A percentile compares a stretch with the other conserved stretches of the same genome.
phyloP scores from a whole-genome alignment of 768 basidiomycete species.

The Filobasidium floriforme region DNA sequence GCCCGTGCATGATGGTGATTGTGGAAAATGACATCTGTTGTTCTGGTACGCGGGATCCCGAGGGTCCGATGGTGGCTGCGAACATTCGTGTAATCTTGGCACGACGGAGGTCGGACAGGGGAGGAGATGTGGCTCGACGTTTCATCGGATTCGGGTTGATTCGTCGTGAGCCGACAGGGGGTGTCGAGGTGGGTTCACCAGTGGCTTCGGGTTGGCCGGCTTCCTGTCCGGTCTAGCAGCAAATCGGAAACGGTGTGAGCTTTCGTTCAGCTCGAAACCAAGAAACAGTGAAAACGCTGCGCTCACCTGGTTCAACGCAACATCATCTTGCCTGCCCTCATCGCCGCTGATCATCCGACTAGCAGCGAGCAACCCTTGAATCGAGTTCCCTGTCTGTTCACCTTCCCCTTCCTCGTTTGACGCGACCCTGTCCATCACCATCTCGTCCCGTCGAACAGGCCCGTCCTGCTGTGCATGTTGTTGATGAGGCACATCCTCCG shows the following conservation, averaged over 20 bases:
- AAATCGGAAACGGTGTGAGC: too few relatives aligned
- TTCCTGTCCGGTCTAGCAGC: too few relatives aligned
- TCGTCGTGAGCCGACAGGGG: not conserved
- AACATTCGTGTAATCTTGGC: slow-evolving; percentile 24
- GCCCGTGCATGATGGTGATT: slow-evolving; percentile 60
- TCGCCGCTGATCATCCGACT: slow-evolving; percentile 5
- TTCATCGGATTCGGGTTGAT: slow-evolving; percentile 4
- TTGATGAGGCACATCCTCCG: not conserved
- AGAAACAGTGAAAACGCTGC: too few relatives aligned
- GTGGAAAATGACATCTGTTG: slow-evolving; percentile 28
- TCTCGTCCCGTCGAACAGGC: not conserved
- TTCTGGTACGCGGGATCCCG: slow-evolving; percentile 22
- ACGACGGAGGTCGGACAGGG: slow-evolving; percentile 13
- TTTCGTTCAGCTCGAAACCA: too few relatives aligned
- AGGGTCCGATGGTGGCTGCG: slow-evolving; percentile 25
- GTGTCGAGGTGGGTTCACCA: not conserved
- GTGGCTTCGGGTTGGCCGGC: not conserved
- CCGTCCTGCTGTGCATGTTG: not conserved
- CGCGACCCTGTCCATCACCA: not conserved
- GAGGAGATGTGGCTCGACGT: slow-evolving; percentile 19
- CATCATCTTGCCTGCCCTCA: not conserved
- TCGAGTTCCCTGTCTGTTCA: slow-evolving; percentile 10
- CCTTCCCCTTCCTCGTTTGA: not conserved
- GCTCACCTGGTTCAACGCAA: not conserved
- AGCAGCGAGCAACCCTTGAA: slow-evolving; percentile 15